Percentiles rank a stretch among this genome's conserved stretches.
These are phyloP conservation scores for Henningerozyma blattae DNA, from an alignment of 805 yeast genomes.

Conservation along the genomic window DNA sequence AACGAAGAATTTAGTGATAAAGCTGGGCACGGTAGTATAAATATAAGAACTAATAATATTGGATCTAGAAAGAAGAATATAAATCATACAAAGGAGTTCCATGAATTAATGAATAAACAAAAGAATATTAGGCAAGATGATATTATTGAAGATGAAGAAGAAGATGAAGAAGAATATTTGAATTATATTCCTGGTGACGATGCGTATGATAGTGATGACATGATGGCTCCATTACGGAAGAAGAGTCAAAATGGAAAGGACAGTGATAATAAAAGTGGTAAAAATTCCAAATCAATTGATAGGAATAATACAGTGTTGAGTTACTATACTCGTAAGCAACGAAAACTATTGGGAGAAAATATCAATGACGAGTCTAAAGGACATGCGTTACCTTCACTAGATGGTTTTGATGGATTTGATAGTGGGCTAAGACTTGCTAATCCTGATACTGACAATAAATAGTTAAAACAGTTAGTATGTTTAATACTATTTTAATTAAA, in stretches of 20 bases:
- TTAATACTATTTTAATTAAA: too few relatives aligned
- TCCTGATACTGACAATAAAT: too few relatives aligned
- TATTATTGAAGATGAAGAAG: conserved; percentile 3
- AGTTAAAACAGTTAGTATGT: too few relatives aligned
- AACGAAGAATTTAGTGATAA: too few relatives aligned
- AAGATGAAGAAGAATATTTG: conserved; percentile 15
- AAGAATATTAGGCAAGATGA: conserved; percentile 2
- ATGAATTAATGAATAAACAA: conserved; percentile 16
- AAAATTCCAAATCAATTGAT: conserved; percentile 2
- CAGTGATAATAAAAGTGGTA: neutral
- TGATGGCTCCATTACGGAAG: conserved; percentile 23
- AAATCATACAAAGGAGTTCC: conserved; percentile 25
- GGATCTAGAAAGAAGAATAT: conserved; percentile 7
- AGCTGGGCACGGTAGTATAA: conserved; percentile 1
- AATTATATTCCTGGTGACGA: conserved; percentile 27
- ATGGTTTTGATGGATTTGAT: too few relatives aligned
- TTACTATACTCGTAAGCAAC: conserved; percentile 22
- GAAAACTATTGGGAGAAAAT: conserved; percentile 17
- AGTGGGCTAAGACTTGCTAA: too few relatives aligned
- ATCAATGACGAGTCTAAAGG: conserved; percentile 10
- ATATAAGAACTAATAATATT: conserved; percentile 1
- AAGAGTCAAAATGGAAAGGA: conserved; percentile 3
- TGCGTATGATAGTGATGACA: conserved; percentile 25
- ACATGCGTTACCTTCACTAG: conserved; percentile 15
- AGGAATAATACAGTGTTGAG: conserved; percentile 23